Evolutionary conservation across 768 basidiomycete species (phyloP), one percentile per base, ranked within the genome.

Genomic region (Mrakia blollopis): DNA sequence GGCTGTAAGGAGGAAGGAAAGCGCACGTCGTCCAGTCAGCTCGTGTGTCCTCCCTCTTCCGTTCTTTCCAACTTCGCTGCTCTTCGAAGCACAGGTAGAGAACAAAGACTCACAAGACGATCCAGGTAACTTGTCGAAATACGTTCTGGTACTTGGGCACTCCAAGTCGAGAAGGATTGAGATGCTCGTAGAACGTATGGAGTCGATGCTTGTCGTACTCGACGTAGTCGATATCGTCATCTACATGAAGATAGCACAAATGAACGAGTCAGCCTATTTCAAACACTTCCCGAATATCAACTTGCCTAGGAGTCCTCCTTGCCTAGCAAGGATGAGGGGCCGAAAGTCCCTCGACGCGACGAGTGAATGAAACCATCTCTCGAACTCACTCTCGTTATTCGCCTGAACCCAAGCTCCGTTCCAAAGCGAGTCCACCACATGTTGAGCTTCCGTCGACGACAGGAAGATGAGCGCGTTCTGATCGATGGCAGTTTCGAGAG

Each of bases 61-160:
- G n/a, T n/a, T 11, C 11, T 41, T 41, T 41, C 39, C 11, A 6
- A 5, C 6, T 41, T 41, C 47, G 13, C 2, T 21, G 16, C 47
- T 50, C 47, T 18, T 50, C 47, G 14, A 7, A 3, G 2, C 21
- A 50, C 18, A 16, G 16, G 18, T 16, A 0, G 18, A 21, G 18
- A 50, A 3, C 16, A 2, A 7, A 50, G 44, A 50, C 47, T 50
- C 47, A 50, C 47, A 93, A 91, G 80, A 91, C 86, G 32, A 92
- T 81, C 92, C 91, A 94, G 47, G 93, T 78, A 25, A 74, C 39
- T 73, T 79, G 72, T 44, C 68, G 62, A 39, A 72, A 39, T 54
- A 89, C 86, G 79, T 93, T 94, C 82, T 95, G 94, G 82, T 95
- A 95, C 73, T 92, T 90, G 72, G 94, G 94, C 32, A 96, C 92